A percentile compares a stretch with the other conserved stretches of the same genome.
phyloP scores from a whole-genome alignment of 495 filamentous ascomycete species.

The Trichoderma virens region DNA sequence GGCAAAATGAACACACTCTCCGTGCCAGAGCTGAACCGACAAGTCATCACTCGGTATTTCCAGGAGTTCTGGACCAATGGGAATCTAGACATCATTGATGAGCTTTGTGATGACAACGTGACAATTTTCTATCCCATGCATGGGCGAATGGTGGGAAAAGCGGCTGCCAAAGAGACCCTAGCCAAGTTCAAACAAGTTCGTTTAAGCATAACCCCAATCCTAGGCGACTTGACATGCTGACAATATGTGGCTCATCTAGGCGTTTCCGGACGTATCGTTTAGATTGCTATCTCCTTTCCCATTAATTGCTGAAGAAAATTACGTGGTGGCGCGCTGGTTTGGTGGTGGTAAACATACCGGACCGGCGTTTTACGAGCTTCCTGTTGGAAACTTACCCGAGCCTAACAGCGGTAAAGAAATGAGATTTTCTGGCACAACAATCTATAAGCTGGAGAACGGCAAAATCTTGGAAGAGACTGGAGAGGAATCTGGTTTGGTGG shows the following conservation, averaged over 20 bases:
- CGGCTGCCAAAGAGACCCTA: neutral
- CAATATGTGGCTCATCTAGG: neutral
- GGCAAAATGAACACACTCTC: neutral
- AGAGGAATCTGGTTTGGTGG: neutral
- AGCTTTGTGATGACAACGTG: neutral
- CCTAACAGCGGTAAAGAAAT: neutral
- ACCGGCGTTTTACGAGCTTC: neutral
- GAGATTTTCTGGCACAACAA: neutral
- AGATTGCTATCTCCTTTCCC: neutral
- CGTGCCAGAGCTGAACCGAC: neutral
- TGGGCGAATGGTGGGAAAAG: neutral
- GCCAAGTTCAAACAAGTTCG: neutral
- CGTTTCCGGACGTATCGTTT: neutral
- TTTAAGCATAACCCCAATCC: neutral
- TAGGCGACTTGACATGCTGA: neutral
- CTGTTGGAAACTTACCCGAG: neutral
- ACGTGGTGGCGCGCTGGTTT: constrained; percentile 1
- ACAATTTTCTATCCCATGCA: neutral
- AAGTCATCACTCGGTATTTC: neutral
- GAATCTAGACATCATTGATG: neutral
- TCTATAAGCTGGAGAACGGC: neutral
- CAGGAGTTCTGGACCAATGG: constrained; percentile 1
- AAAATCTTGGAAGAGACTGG: neutral
- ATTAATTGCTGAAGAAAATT: neutral
- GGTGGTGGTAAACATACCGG: neutral